Evolutionary conservation across 2,329 filamentous ascomycete species (phyloP).

Genomic region (Xylariaceae sp.): DNA sequence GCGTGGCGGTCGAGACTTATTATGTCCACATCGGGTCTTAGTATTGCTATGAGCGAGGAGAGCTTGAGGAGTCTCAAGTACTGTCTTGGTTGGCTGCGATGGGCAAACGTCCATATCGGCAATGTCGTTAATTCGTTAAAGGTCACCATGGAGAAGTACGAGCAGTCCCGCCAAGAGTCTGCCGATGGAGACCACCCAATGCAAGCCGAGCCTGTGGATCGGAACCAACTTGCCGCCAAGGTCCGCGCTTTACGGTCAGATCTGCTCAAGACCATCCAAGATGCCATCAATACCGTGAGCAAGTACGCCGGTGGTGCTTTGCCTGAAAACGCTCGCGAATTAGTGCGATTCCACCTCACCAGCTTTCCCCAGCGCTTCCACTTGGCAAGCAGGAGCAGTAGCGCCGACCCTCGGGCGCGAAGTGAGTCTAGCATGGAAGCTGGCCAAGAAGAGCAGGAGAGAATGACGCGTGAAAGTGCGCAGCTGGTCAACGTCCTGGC

Average conservation of each 20-base stretch:
- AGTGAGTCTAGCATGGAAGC: constrained; percentile 30
- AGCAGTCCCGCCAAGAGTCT: constrained; percentile 42
- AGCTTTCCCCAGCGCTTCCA: constrained; percentile 81
- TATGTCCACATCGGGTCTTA: constrained; percentile 85
- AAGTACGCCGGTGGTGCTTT: constrained; percentile 88
- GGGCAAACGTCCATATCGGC: constrained; percentile 77
- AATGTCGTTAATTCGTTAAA: constrained; percentile 72
- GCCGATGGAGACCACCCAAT: constrained; percentile 23
- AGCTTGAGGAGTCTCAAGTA: constrained; percentile 80
- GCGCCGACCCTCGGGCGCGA: constrained; percentile 24
- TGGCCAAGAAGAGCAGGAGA: constrained; percentile 38
- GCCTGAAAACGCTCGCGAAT: constrained; percentile 78
- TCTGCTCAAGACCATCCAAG: constrained; percentile 73
- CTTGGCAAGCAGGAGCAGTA: constrained; percentile 55
- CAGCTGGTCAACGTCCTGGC: constrained; percentile 81
- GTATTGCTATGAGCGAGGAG: constrained; percentile 86
- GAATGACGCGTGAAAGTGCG: constrained; percentile 53
- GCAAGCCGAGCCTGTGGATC: constrained; percentile 36
- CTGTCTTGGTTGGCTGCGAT: constrained; percentile 74
- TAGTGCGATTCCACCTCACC: constrained; percentile 80
- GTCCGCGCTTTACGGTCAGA: constrained; percentile 67
- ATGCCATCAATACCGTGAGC: constrained; percentile 79
- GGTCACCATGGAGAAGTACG: constrained; percentile 75
- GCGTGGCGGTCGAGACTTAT: constrained; percentile 80
- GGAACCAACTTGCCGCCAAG: constrained; percentile 50